Percentiles rank a stretch among this genome's conserved stretches.
Conservation (phyloP, 805 yeast genomes). For the Ogataea angusta region DNA sequence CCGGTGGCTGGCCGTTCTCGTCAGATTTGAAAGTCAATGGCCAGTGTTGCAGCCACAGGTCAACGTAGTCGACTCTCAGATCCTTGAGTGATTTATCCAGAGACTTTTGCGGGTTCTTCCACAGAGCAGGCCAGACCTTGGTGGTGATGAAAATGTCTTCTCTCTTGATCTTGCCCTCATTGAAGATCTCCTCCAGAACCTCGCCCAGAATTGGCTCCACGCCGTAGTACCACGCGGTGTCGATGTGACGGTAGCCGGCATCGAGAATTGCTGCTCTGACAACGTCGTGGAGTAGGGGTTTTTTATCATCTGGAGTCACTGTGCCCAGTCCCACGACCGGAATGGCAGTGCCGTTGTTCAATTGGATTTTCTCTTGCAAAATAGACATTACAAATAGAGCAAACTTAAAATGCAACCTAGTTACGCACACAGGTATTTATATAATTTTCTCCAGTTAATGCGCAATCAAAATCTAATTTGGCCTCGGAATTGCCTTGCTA, state of each 20-base stretch:
- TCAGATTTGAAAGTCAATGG: slow-evolving; percentile 43
- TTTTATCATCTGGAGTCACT: slow-evolving; percentile 16
- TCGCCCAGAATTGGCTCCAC: slow-evolving; percentile 43
- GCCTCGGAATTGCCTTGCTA: slow-evolving; percentile 5
- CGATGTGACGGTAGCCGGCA: slow-evolving; percentile 49
- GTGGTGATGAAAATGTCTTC: slow-evolving; percentile 68
- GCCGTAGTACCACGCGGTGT: slow-evolving; percentile 51
- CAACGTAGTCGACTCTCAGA: slow-evolving; percentile 45
- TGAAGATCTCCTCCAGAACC: slow-evolving; percentile 46
- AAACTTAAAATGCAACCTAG: not conserved
- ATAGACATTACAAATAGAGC: slow-evolving; percentile 11
- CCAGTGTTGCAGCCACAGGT: slow-evolving; percentile 48
- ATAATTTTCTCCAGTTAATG: not conserved
- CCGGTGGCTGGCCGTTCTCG: slow-evolving; percentile 37
- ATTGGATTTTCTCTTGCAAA: slow-evolving; percentile 30
- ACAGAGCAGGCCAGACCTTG: slow-evolving; percentile 56
- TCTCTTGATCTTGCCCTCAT: slow-evolving; percentile 44
- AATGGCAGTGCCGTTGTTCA: slow-evolving; percentile 61
- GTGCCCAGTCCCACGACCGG: slow-evolving; percentile 77
- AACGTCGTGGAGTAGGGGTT: slow-evolving; percentile 18
- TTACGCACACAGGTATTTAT: not conserved
- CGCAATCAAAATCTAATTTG: slow-evolving; percentile 6
- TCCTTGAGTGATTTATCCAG: slow-evolving; percentile 39
- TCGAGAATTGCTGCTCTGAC: slow-evolving; percentile 29
- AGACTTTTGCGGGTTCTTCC: slow-evolving; percentile 40